Base-by-base conservation (phyloP, 2,329 filamentous ascomycete genomes). In the Trichoderma brevicompactum region DNA sequence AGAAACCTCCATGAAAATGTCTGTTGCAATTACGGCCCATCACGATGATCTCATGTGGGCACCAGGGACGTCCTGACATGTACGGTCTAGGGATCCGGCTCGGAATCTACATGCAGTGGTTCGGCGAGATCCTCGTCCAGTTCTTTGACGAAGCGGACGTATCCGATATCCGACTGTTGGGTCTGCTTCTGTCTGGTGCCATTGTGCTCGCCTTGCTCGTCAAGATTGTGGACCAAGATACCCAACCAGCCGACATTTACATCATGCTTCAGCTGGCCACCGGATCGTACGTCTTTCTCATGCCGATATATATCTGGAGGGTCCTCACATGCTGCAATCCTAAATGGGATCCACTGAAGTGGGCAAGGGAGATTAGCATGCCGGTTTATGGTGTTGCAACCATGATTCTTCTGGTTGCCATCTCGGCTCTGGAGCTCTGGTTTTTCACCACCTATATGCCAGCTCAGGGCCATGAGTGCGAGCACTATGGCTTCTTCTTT, bases 21-120 rank as follows among this genome's bases (percentile, higher is more conserved):
- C 40, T 60, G 46, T 12, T n/a, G 19, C 17, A n/a, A 38, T 44
- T 34, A 10, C 48, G 17, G 19, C n/a, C 32, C 15, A 10, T 38
- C 40, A 60, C 12, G 19, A 73, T 72, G 71, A 64, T 55, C 28
- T 60, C 70, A 23, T 78, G 76, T 65, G 66, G 70, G 15, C 62
- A 68, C 44, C 59, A 68, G 34, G 71, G 74, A 15, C 69, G 71
- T 19, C 70, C 75, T 43, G 74, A 73, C 28, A 69, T 77, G 54
- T 78, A 78, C 50, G 76, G 77, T 7, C 62, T 78, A 17, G 76
- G 75, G 48, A 74, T 79, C 59, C 73, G 76, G 5, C 69, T 71
- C 23, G 72, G 72, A 9, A 76, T 78, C 62, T 78, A 78, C 64
- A 59, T 74, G 23, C 75, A 78, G 66, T 79, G 77, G 77, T 71